These are phyloP conservation scores for Salix viminalis DNA, from an alignment of 345 rosid species.

Conservation along the genomic window DNA sequence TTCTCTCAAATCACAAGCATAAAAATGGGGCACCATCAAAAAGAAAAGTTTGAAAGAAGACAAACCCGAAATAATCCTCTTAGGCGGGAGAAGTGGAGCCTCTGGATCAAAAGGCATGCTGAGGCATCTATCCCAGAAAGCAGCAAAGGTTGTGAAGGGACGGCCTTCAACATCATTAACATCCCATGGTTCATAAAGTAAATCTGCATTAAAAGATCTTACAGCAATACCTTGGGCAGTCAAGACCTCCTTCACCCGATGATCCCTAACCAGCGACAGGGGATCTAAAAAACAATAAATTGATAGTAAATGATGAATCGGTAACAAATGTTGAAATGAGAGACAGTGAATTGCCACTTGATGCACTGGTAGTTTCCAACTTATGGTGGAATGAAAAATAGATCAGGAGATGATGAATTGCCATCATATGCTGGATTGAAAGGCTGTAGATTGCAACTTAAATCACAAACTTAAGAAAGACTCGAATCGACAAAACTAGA, in stretches of 20 bases:
- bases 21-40: not conserved
- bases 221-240: conserved; percentile 70
- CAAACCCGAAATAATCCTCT: conserved; percentile 83
- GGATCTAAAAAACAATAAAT: conserved; percentile 49
- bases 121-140: conserved; percentile 93
- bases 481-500: not conserved
- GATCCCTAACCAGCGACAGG: conserved; percentile 88
- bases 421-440: conserved; percentile 2
- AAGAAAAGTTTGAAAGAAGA: conserved; percentile 10
- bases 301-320: not conserved
- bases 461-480: not conserved
- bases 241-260: conserved; percentile 74
- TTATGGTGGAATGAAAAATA: not conserved
- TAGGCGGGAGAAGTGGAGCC: conserved; percentile 95
- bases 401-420: not conserved
- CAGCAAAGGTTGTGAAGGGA: conserved; percentile 69
- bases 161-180: conserved; percentile 73
- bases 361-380: not conserved
- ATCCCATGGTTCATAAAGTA: conserved; percentile 99
- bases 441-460: conserved; percentile 21
- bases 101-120: conserved; percentile 98
- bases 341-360: conserved; percentile 22
- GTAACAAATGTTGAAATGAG: not conserved
- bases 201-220: conserved; percentile 81
- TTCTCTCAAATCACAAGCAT: not conserved